These are phyloP conservation scores for Pythium sukuiense DNA, from an alignment of 352 stramenopile genomes.

Conservation along the genomic window DNA sequence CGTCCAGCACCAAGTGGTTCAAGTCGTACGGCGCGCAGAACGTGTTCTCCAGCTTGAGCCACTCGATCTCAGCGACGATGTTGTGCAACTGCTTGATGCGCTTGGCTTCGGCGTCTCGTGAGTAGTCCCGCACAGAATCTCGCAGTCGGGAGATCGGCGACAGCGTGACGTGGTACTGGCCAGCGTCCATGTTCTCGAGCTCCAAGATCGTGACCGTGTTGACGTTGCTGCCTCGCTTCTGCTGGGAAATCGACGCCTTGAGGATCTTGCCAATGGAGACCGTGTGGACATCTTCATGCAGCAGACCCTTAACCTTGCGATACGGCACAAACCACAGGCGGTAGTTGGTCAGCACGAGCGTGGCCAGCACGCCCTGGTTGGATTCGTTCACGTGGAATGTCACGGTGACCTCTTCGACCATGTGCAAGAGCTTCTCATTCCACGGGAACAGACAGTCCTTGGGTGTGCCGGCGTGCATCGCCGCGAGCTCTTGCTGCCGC, in stretches of 20 bases:
- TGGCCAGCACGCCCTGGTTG: constrained; percentile 81
- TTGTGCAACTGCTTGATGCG: constrained; percentile 79
- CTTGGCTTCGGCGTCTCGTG: constrained; percentile 71
- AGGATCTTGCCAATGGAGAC: constrained; percentile 76
- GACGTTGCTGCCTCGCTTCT: constrained; percentile 78
- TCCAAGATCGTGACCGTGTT: constrained; percentile 71
- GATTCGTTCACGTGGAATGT: constrained; percentile 89
- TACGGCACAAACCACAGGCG: constrained; percentile 87
- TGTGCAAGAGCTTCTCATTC: constrained; percentile 82
- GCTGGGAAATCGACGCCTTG: constrained; percentile 73
- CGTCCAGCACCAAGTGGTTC: constrained; percentile 57
- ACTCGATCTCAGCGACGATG: constrained; percentile 81
- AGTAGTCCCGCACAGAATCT: constrained; percentile 68
- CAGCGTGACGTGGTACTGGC: constrained; percentile 83
- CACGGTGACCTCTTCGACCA: constrained; percentile 85
- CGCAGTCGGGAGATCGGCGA: constrained; percentile 72
- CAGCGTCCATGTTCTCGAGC: constrained; percentile 86
- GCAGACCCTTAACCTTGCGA: constrained; percentile 60
- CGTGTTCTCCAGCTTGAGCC: constrained; percentile 82
- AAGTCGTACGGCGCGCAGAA: constrained; percentile 77
- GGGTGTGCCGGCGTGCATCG: constrained; percentile 59
- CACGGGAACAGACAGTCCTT: constrained; percentile 82
- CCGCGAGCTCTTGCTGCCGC: constrained; percentile 62
- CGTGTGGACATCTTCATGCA: constrained; percentile 86
- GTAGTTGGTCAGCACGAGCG: constrained; percentile 81